Evolutionary conservation across 1,284 basidiomycete genomes (phyloP), one percentile per base, ranked within the genome.

Genomic region (Ceraceosorus bombacis): DNA sequence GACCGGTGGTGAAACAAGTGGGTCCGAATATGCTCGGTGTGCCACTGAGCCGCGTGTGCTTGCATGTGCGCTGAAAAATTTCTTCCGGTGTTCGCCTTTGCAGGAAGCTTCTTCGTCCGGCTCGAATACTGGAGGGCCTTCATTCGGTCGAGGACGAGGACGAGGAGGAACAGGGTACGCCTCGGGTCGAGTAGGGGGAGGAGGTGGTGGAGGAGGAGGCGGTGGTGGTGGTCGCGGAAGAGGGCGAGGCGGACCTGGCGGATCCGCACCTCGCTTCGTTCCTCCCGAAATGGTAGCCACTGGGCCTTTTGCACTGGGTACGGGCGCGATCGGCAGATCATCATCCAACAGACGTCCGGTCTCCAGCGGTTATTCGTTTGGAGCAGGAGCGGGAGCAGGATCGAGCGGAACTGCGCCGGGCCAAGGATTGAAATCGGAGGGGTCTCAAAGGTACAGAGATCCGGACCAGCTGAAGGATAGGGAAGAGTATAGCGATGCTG

Each of bases 221-320:
- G 53, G 39, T 10, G 10, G 43, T 46, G 43, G 43, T 15, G 43
- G 43, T 10, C 43, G 43, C 43, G 43, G 43, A 10, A 15, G 43
- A 46, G 43, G 43, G 43, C 43, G 43, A 10, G 43, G 43, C 43
- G 43, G 43, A 10, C 27, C 27, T 27, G 27, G 27, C 27, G 27
- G 27, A 27, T 1, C 2, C 2, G 43, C 43, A 15, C 10, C 43
- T 10, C 10, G 10, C 10, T 46, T 10, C 36, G 50, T 13, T 5
- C 56, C 36, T n/a, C 7, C 91, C 4, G 68, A 74, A 86, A 82
- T 96, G 67, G 89, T 91, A 10, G 92, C 88, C 39, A 91, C 91
- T 12, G 87, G 88, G 5, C 91, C 89, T 9, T 89, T 94, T 78
- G 92, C 95, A 75, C 83, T 85, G 51, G 85, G 92, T 51, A 88